Evolutionary conservation across 2,329 filamentous ascomycete species (phyloP), one percentile per base, ranked within the genome.

Genomic region (Verticillium dahliae): DNA sequence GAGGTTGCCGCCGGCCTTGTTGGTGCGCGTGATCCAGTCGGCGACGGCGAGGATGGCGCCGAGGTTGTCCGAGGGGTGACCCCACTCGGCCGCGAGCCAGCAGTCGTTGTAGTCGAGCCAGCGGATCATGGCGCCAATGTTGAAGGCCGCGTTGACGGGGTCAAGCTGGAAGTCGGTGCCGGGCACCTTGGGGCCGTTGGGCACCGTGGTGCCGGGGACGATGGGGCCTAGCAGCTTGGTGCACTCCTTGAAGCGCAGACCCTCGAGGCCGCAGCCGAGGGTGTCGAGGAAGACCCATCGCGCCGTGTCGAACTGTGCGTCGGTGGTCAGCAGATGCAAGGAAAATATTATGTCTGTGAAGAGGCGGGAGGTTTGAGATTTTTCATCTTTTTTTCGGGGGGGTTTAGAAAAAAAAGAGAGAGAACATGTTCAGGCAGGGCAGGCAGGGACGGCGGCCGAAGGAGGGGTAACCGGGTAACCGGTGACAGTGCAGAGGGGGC

Each of bases 81-180:
- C 95, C 95, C 95, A 99, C 81, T 99, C 95, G 61, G 95, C 95
- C 55, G 94, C 95, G 66, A 98, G 84, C 95, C 94, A 99, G 86
- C 95, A 98, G 85, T 99, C 95, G 77, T 99, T 99, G 86, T 98
- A 99, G 81, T 99, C 95, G 71, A 99, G 86, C 95, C 95, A 99
- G 74, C 95, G 86, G 80, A 99, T 97, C 89, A 97, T 96, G 71
- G 95, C 90, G 70, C 95, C 95, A 70, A 99, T 98, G 84, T 98
- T 98, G 86, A 99, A 98, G 66, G 95, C 95, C 65, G 90, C 95
- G 71, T 94, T 94, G 74, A 98, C 88, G 45, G 95, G 95, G 75
- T 98, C 95, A 69, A 99, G 88, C 79, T 96, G 89, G 81, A 94
- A 98, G 68, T 90, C 87, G 37, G 95, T 98, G 67, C 95, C 95